These are phyloP conservation scores for Apiotrichum veenhuisii DNA, from an alignment of 1,284 basidiomycete species.

Conservation along the genomic window DNA sequence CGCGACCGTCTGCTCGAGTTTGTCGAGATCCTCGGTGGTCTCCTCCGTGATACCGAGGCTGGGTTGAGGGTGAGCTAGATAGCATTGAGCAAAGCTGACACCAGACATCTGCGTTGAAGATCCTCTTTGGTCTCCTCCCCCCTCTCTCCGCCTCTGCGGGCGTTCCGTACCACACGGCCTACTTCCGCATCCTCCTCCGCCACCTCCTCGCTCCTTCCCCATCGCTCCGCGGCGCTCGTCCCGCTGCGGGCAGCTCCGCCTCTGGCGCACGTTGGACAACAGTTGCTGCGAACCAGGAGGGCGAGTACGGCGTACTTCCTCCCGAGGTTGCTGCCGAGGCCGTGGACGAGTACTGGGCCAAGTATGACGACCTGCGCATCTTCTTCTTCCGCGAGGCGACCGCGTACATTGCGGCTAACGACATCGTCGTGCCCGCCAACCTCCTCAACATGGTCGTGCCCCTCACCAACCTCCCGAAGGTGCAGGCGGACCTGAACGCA, in stretches of 20 bases:
- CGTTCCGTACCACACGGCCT: conserved; percentile 37
- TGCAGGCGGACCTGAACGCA: conserved; percentile 67
- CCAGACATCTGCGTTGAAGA: conserved; percentile 69
- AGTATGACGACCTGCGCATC: conserved; percentile 75
- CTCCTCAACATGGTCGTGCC: conserved; percentile 71
- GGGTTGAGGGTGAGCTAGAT: conserved; percentile 55
- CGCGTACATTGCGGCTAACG: conserved; percentile 30
- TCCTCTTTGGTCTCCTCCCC: conserved; percentile 75
- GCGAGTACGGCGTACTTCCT: conserved; percentile 57
- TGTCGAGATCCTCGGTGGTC: conserved; percentile 61
- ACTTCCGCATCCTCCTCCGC: conserved; percentile 42
- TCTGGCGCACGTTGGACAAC: conserved; percentile 13
- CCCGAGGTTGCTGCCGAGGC: conserved; percentile 56
- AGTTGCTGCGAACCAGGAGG: conserved; percentile 28
- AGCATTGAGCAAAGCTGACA: background rate
- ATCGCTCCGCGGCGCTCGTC: conserved; percentile 46
- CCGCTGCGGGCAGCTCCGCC: conserved; percentile 32
- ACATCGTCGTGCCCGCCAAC: conserved; percentile 56
- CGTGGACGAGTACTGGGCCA: conserved; percentile 49
- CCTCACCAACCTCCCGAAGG: conserved; percentile 76
- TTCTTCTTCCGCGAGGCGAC: conserved; percentile 83
- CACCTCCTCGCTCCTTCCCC: conserved; percentile 35
- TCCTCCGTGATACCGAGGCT: conserved; percentile 70
- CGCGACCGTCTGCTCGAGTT: conserved; percentile 66
- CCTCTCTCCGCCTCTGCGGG: conserved; percentile 67